Evolutionary conservation across 805 yeast genomes (phyloP), one percentile per base, ranked within the genome.

Genomic region (Wickerhamiella australiensis): DNA sequence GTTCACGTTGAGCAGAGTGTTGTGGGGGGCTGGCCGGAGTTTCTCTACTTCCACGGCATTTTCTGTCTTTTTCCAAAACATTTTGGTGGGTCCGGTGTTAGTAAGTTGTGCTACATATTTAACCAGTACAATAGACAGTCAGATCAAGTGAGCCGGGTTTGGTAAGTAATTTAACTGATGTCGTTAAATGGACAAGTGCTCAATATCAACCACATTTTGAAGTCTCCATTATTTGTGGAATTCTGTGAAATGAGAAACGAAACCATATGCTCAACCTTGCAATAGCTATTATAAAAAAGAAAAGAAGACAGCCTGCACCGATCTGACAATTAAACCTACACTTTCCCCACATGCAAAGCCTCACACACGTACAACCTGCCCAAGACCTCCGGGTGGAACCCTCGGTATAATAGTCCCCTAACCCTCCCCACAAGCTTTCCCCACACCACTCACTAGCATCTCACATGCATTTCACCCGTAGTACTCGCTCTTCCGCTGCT

Each of bases 1-100:
- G 52, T 77, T 73, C 3, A 85, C 76, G 49, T 25, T 21, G 3
- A 72, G 66, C 46, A 59, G 65, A 18, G 49, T 26, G 20, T n/a
- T 5, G 7, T 18, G 38, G 20, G 13, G 38, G 18, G 15, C 20
- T 3, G 38, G 38, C 15, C n/a, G 13, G 9, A 20, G 38, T 15
- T 15, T n/a, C n/a, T 33, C 38, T 5, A 33, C 20, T n/a, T 33
- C 38, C 5, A 33, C 20, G 5, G 15, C 38, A 5, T 7, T 33
- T n/a, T 33, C 38, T n/a, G 38, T 33, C 20, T 33, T 33, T 33
- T 33, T 33, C 38, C 38, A 33, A 33, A 33, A 33, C 38, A 33
- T 33, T n/a, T 33, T 33, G 38, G 38, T 33, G 38, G 38, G 38
- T 33, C 38, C 38, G 20, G 38, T 15, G 18, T 33, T 33, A 33